Evolutionary conservation across 805 yeast species (phyloP).

Genomic region (Danielia oregonensis): DNA sequence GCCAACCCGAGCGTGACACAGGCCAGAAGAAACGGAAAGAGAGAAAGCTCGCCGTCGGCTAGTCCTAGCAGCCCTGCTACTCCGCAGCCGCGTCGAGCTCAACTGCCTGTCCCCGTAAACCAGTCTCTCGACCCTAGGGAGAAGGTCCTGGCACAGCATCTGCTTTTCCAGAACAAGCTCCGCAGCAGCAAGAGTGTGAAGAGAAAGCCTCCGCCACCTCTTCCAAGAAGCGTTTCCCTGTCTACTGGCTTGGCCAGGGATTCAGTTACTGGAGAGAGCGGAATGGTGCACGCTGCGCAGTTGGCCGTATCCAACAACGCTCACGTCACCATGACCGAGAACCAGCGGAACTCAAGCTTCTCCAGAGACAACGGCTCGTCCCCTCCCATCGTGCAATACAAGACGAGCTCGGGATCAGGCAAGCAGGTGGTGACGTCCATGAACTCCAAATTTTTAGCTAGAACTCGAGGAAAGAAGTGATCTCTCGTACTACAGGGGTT

Average conservation of each 20-base stretch:
- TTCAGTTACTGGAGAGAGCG: constrained; percentile 19
- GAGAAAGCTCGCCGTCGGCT: constrained; percentile 2
- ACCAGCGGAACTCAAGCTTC: constrained; percentile 34
- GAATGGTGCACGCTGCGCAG: constrained; percentile 41
- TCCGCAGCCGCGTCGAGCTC: not conserved
- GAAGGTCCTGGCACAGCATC: not conserved
- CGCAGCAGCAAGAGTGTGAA: not conserved
- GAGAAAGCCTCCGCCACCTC: constrained; percentile 33
- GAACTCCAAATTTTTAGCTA: constrained; percentile 60
- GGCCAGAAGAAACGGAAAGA: constrained; percentile 1
- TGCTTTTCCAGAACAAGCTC: not conserved
- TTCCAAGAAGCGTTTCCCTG: constrained; percentile 7
- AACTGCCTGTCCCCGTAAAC: not conserved
- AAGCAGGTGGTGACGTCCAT: constrained; percentile 43
- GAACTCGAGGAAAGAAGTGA: constrained; percentile 46
- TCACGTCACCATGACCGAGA: constrained; percentile 17
- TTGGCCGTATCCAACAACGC: constrained; percentile 37
- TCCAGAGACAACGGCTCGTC: constrained; percentile 20
- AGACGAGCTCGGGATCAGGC: constrained; percentile 3
- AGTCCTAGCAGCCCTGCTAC: not conserved
- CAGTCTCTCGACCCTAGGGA: constrained; percentile 5
- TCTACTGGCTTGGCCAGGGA: constrained; percentile 7
- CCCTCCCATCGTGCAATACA: constrained; percentile 1
- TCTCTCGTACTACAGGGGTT: too few relatives aligned
- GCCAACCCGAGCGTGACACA: constrained; percentile 1